phyloP scores from a whole-genome alignment of 441 rosid species.

The Raphanus hybrid region DNA sequence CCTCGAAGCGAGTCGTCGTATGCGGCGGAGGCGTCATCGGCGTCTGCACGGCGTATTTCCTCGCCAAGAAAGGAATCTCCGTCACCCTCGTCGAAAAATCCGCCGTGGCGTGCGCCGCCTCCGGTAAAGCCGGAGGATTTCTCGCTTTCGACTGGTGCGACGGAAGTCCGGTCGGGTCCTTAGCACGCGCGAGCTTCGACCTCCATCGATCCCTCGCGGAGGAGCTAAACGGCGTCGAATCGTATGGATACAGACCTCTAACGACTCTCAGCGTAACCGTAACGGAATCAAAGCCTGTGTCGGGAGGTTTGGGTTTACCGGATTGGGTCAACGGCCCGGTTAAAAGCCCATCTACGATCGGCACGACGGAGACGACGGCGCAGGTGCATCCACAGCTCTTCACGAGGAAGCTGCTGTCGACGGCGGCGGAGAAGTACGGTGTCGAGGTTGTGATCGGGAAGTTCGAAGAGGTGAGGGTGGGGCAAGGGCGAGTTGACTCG shows the following conservation, averaged over 20 bases:
- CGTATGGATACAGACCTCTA: background rate
- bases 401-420: background rate
- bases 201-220: background rate
- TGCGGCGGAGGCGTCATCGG: constrained; percentile 1
- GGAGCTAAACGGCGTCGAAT: constrained; percentile 8
- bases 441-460: background rate
- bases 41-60: background rate
- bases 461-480: background rate
- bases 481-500: background rate
- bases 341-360: background rate
- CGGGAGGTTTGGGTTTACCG: background rate
- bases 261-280: background rate
- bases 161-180: background rate
- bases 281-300: background rate
- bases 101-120: background rate
- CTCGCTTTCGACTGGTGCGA: constrained; percentile 5
- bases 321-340: constrained; percentile 4
- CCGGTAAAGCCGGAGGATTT: background rate
- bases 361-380: background rate
- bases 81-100: background rate
- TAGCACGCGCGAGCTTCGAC: background rate
- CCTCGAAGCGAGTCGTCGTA: background rate
- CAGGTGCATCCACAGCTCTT: background rate
- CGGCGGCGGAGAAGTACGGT: background rate
- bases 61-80: background rate